Conservation (phyloP, 805 yeast genomes). For the Zygosaccharomyces gambellarensis region DNA sequence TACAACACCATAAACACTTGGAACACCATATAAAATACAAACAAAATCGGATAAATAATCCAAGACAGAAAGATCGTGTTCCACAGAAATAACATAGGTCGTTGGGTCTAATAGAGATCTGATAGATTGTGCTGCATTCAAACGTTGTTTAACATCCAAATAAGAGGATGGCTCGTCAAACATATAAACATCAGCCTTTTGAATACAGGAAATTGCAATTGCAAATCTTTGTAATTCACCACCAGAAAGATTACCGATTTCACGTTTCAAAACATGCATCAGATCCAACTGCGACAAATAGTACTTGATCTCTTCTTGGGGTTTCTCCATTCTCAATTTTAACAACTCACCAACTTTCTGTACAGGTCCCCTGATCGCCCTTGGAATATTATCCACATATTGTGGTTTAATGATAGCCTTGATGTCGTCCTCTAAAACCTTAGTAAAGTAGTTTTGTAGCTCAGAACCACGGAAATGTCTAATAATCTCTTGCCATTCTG, state of each 20-base stretch:
- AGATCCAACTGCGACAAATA: conserved; percentile 71
- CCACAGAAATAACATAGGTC: conserved; percentile 89
- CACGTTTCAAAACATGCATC: conserved; percentile 73
- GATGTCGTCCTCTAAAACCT: conserved; percentile 87
- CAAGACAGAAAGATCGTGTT: conserved; percentile 96
- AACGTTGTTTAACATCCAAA: conserved; percentile 96
- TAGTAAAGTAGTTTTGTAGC: conserved; percentile 92
- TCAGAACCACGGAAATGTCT: conserved; percentile 94
- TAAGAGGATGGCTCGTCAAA: conserved; percentile 99
- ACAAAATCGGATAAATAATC: conserved; percentile 96
- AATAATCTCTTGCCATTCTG: conserved; percentile 94
- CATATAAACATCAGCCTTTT: conserved; percentile 94
- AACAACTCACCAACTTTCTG: conserved; percentile 82
- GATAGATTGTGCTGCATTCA: conserved; percentile 92
- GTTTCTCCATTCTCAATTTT: conserved; percentile 69
- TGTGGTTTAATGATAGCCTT: conserved; percentile 98
- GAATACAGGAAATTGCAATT: conserved; percentile 94
- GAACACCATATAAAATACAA: conserved; percentile 95
- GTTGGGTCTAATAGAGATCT: conserved; percentile 76
- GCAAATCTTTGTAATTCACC: conserved; percentile 99
- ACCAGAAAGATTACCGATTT: conserved; percentile 86
- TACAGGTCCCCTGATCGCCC: conserved; percentile 88
- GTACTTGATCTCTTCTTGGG: conserved; percentile 54
- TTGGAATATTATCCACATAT: conserved; percentile 95
- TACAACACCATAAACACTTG: conserved; percentile 98